These are phyloP conservation scores for Rhododendron ovatum DNA, from an alignment of 148 eudicot genomes.

Conservation along the genomic window DNA sequence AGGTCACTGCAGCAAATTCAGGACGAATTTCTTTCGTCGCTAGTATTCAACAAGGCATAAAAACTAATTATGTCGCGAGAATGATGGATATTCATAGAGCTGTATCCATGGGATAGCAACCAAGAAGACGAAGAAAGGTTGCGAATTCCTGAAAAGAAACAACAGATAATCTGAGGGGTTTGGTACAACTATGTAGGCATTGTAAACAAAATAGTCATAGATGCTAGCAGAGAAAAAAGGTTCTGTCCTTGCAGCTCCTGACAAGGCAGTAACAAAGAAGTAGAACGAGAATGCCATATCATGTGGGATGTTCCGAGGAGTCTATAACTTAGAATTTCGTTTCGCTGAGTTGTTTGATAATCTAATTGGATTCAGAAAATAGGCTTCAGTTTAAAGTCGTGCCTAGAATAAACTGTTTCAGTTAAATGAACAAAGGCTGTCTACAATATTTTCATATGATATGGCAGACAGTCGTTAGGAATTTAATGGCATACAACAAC, in stretches of 20 bases:
- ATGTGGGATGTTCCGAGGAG: not conserved
- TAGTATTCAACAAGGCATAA: not conserved
- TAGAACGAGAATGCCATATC: not conserved
- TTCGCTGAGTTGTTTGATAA: not conserved
- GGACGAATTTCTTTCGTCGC: not conserved
- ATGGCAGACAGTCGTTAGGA: not conserved
- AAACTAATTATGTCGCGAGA: not conserved
- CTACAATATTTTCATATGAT: not conserved
- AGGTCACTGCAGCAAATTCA: not conserved
- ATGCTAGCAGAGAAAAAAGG: not conserved
- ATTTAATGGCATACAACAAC: not conserved
- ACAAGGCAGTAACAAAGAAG: not conserved
- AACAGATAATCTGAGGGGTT: not conserved
- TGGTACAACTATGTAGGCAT: not conserved
- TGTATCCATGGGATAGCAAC: constrained; percentile 76
- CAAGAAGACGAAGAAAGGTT: constrained; percentile 80
- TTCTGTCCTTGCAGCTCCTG: not conserved
- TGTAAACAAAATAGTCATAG: not conserved
- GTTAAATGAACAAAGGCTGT: not conserved
- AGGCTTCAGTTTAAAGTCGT: not conserved
- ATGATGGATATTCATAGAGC: constrained; percentile 13
- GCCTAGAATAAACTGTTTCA: not conserved
- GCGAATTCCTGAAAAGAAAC: constrained; percentile 70
- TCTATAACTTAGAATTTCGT: not conserved
- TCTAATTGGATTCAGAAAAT: not conserved